A percentile compares a stretch with the other conserved stretches of the same genome.
Conservation (phyloP, 1,139 yeast genomes). For the Protomyces pachydermus region DNA sequence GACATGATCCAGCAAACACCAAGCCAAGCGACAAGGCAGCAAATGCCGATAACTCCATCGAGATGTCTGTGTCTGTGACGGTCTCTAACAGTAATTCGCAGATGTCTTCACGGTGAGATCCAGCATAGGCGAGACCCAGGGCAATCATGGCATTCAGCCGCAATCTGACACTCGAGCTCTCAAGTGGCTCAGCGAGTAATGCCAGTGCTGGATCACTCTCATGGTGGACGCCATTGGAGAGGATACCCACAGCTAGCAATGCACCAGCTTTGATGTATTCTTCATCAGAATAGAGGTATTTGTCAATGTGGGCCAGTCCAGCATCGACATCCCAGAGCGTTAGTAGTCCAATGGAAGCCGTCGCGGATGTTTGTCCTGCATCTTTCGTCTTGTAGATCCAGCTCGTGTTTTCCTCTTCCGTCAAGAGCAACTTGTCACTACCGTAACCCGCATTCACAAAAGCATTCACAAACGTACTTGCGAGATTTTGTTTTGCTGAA, state of each 20-base stretch:
- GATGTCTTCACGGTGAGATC: conserved; percentile 82
- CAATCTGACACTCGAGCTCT: conserved; percentile 50
- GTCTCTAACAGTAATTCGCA: conserved; percentile 74
- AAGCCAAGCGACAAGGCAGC: conserved; percentile 93
- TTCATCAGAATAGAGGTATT: conserved; percentile 78
- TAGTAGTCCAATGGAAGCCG: conserved; percentile 86
- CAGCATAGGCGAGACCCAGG: conserved; percentile 91
- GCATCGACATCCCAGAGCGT: conserved; percentile 88
- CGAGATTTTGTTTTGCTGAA: conserved; percentile 91
- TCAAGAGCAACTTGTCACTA: conserved; percentile 63
- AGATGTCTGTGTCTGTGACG: conserved; percentile 68
- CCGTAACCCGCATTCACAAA: conserved; percentile 89
- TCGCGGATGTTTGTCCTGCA: conserved; percentile 86
- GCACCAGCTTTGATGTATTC: conserved; percentile 95
- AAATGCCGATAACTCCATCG: conserved; percentile 74
- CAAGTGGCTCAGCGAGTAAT: conserved; percentile 67
- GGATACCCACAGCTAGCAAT: conserved; percentile 86
- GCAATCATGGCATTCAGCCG: conserved; percentile 84
- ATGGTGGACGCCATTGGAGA: conserved; percentile 91
- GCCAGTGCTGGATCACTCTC: conserved; percentile 92
- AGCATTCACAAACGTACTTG: conserved; percentile 90
- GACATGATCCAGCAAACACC: conserved; percentile 90
- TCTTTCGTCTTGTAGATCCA: conserved; percentile 95
- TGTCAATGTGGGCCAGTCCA: conserved; percentile 85
- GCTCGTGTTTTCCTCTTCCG: conserved; percentile 61